Evolutionary conservation across 179 eudicot species (phyloP), one percentile per base, ranked within the genome.

Genomic region (Kewa caespitosa): DNA sequence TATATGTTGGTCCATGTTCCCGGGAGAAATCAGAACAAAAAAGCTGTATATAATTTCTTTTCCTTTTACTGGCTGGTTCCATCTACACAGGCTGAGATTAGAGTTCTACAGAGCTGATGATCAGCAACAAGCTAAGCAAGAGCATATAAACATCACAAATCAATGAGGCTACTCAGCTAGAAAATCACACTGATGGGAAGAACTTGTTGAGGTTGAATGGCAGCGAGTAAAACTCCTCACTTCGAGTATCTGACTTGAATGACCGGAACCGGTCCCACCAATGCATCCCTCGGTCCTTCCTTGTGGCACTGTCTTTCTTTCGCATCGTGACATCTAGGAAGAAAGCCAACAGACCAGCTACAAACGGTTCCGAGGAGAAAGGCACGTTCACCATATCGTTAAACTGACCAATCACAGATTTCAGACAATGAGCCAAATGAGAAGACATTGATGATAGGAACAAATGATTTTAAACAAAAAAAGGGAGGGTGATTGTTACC

Each of bases 201-300:
- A 87, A 87, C 72, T 92, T 92, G 92, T 92, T 87, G 77, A 92
- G 97, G 70, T 89, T 85, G 75, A 90, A 92, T 42, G 97, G 95
- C 33, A 92, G 79, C 8, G 96, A 89, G 83, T 92, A 92, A 78
- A 91, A 91, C 62, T 92, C 97, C 76, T 92, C 97, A 50, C 94
- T 92, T 79, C 96, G 82, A 1, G 91, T 77, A 75, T 92, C 97
- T 0, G 87, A 79, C 81, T 87, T 88, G 79, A 83, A 91, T 14
- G 92, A 85, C 41, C 79, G 71, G 83, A 92, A 92, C 55, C 82
- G 73, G 76, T 87, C 97, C 94, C 96, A 92, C 97, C 96, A 92
- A 22, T 82, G 83, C 72, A 85, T 72, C 20, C 97, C 97, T 39
- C 92, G 78, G 79, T 92, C 97, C 73, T 84, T 92, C 84, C 89